phyloP scores from a whole-genome alignment of 139 green algal genomes.

The Tetradesmus lagerheimii region DNA sequence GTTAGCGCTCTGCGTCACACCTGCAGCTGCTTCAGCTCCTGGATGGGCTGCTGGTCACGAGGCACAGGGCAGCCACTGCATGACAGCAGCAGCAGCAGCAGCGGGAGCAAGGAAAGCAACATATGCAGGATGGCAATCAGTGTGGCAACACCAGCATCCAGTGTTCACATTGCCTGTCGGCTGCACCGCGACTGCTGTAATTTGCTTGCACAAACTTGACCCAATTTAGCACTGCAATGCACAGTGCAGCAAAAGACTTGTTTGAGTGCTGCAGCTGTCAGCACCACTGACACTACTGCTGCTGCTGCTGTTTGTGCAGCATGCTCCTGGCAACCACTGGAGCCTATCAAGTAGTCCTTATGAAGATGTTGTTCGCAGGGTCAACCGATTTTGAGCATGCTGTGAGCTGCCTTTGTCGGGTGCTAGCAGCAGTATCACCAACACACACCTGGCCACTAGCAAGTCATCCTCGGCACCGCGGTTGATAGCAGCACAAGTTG shows the following conservation, averaged over 20 bases:
- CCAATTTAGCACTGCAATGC: background rate
- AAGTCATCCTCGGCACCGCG: background rate
- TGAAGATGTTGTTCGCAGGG: no score
- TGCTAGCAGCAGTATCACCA: background rate
- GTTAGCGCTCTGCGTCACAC: background rate
- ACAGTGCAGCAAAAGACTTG: background rate
- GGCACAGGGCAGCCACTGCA: conserved; percentile 50
- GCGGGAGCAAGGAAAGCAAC: background rate
- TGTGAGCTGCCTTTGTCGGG: no score
- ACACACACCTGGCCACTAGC: background rate
- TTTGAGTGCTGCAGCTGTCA: background rate
- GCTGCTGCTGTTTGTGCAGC: background rate
- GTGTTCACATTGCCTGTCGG: background rate
- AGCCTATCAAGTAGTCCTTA: background rate
- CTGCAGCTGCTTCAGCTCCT: conserved; percentile 46
- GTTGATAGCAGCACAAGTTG: background rate
- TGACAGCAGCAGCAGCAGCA: background rate
- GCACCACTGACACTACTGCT: background rate
- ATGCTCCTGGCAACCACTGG: background rate
- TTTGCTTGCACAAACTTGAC: no score
- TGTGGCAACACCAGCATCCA: background rate
- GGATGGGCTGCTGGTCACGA: conserved; percentile 49
- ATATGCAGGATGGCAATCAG: background rate
- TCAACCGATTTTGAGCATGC: no score
- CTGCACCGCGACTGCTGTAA: background rate